These are phyloP conservation scores for Alternaria longipes DNA, from an alignment of 2,329 filamentous ascomycete genomes.

Conservation along the genomic window DNA sequence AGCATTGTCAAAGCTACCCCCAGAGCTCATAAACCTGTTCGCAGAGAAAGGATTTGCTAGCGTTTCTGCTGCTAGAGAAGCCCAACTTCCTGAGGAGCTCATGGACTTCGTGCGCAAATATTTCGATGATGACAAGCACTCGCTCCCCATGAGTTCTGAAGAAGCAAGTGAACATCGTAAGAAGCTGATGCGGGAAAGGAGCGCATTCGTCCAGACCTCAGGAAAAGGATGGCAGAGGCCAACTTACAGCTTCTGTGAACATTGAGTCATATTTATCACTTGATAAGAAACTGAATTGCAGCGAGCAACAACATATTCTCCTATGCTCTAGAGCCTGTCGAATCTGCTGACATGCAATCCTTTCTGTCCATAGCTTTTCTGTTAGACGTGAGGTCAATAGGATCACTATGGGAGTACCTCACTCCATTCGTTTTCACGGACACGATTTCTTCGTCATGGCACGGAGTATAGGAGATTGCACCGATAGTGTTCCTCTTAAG, in stretches of 20 bases:
- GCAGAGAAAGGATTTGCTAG: conserved; percentile 10
- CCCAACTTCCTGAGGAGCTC: conserved; percentile 27
- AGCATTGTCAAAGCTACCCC: conserved; percentile 22
- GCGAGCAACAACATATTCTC: neutral
- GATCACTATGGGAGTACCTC: neutral
- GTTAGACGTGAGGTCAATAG: neutral
- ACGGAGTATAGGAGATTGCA: neutral
- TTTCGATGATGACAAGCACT: conserved; percentile 6
- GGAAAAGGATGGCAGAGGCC: conserved; percentile 8
- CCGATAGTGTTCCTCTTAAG: neutral
- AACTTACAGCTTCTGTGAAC: conserved; percentile 28
- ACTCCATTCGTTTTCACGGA: neutral
- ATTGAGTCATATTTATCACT: conserved; percentile 4
- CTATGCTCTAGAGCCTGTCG: neutral
- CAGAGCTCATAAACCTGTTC: conserved; percentile 25
- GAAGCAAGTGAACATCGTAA: conserved; percentile 20
- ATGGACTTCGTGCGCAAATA: conserved; percentile 23
- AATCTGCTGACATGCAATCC: neutral
- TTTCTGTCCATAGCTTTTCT: neutral
- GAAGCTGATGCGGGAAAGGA: conserved; percentile 23
- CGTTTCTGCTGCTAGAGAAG: neutral
- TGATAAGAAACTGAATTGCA: neutral
- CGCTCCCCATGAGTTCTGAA: conserved; percentile 26
- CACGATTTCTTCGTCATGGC: neutral
- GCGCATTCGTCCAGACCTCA: conserved; percentile 5